A percentile compares a stretch with the other conserved stretches of the same genome.
phyloP scores from a whole-genome alignment of 192 early-diverging fungal genomes.

The Podila epigama region DNA sequence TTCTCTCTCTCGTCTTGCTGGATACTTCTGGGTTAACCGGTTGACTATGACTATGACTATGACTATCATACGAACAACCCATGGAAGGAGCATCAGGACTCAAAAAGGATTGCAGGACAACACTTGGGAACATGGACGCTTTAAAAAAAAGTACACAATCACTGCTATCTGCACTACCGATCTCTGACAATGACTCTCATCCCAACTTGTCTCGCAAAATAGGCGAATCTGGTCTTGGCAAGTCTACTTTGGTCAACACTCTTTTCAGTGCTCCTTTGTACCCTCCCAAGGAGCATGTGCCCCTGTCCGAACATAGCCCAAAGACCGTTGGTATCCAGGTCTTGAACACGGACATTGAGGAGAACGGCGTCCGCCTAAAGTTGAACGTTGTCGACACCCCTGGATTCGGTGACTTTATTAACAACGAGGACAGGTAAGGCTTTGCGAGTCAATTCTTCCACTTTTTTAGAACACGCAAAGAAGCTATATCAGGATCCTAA shows the following conservation, averaged over 20 bases:
- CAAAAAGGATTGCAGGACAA: no score
- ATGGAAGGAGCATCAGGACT: no score
- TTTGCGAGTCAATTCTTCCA: no score
- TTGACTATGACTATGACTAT: no score
- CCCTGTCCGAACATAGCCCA: conserved; percentile 65
- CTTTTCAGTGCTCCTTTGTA: conserved; percentile 91
- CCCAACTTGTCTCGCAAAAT: neutral
- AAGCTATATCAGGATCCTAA: no score
- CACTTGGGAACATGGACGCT: no score
- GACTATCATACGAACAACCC: no score
- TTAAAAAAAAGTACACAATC: no score
- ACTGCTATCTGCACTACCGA: neutral
- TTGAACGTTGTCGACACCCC: conserved; percentile 97
- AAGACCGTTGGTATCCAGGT: conserved; percentile 84
- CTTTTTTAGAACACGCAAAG: no score
- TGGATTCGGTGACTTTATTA: conserved; percentile 98
- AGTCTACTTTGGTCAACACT: conserved; percentile 98
- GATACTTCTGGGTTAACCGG: no score
- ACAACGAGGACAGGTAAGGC: conserved; percentile 92
- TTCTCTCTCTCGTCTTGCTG: no score
- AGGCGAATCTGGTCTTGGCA: conserved; percentile 96
- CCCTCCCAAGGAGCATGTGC: conserved; percentile 79
- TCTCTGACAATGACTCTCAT: neutral
- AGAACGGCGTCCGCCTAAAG: conserved; percentile 93
- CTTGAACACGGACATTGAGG: conserved; percentile 89